Percentiles rank a stretch among this genome's conserved stretches.
Conservation (phyloP, 148 eudicot species). For the Vaccinium myrtillus region DNA sequence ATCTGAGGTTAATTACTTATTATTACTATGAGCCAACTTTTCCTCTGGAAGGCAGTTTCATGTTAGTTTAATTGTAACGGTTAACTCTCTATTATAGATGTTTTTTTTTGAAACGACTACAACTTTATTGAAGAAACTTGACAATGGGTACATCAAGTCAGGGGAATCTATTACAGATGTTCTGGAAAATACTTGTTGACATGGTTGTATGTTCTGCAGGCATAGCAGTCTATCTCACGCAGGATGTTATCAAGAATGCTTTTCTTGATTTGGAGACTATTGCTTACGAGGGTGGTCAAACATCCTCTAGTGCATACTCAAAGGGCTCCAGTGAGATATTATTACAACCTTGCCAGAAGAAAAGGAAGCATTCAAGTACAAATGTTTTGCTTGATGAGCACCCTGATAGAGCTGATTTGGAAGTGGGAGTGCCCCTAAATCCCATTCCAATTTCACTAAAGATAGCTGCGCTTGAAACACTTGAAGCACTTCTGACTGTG, state of each 20-base stretch:
- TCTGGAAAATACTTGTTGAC: constrained; percentile 5
- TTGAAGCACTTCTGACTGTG: constrained; percentile 81
- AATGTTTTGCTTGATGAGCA: constrained; percentile 31
- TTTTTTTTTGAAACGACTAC: too few species aligned
- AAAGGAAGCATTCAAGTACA: constrained; percentile 59
- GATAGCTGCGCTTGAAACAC: constrained; percentile 69
- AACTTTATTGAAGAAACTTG: too few species aligned
- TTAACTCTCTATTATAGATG: not conserved
- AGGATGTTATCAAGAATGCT: constrained; percentile 52
- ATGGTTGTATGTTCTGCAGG: constrained; percentile 44
- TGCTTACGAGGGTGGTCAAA: constrained; percentile 28
- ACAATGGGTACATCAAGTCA: too few species aligned
- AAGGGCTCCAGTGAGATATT: constrained; percentile 31
- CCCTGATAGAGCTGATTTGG: constrained; percentile 33
- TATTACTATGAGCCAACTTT: not conserved
- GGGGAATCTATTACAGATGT: not conserved
- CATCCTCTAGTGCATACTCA: constrained; percentile 23
- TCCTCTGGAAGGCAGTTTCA: not conserved
- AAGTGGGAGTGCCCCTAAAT: constrained; percentile 34
- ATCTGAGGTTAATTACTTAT: not conserved
- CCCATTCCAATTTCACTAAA: constrained; percentile 46
- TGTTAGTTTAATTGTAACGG: not conserved
- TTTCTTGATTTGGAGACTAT: constrained; percentile 48
- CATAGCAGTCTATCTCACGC: constrained; percentile 47
- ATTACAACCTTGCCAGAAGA: constrained; percentile 41